A percentile compares a stretch with the other conserved stretches of the same genome.
Conservation (phyloP, 495 filamentous ascomycete species). For the Talaromyces stipitatus region DNA sequence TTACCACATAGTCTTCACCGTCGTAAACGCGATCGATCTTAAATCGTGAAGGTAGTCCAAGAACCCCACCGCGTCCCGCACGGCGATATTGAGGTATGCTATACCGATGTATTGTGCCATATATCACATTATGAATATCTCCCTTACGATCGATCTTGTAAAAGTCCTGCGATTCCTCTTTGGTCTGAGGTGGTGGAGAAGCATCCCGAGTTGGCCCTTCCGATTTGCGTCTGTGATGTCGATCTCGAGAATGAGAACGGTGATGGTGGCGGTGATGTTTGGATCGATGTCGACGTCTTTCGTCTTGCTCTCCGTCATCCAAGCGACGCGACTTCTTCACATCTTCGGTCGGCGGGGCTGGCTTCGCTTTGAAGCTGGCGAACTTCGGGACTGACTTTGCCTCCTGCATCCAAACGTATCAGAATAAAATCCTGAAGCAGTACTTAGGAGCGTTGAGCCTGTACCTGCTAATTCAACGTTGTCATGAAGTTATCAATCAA, state of each 20-base stretch:
- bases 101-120: slow-evolving; percentile 55
- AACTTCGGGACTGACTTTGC: slow-evolving; percentile 54
- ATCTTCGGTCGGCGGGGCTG: slow-evolving; percentile 16
- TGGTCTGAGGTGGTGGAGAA: neutral
- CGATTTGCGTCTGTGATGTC: neutral
- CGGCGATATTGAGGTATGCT: slow-evolving; percentile 52
- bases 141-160: slow-evolving; percentile 52
- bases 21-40: slow-evolving; percentile 47
- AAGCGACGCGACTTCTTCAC: slow-evolving; percentile 10
- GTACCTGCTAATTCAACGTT: neutral
- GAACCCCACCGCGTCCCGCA: slow-evolving; percentile 47
- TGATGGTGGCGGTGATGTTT: slow-evolving; percentile 17
- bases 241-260: slow-evolving; percentile 21
- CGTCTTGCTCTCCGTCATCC: slow-evolving; percentile 14
- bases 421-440: neutral
- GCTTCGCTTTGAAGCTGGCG: slow-evolving; percentile 56
- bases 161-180: slow-evolving; percentile 13
- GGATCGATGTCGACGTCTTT: slow-evolving; percentile 18
- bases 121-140: slow-evolving; percentile 52
- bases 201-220: neutral
- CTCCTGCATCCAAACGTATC: slow-evolving; percentile 17
- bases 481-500: neutral
- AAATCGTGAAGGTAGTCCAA: slow-evolving; percentile 41
- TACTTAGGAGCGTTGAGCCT: neutral
- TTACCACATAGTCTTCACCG: slow-evolving; percentile 38